Percentiles rank a stretch among this genome's conserved stretches.
Conservation (phyloP, 129 eudicot species). For the Rutidosis leptorrhynchoides region DNA sequence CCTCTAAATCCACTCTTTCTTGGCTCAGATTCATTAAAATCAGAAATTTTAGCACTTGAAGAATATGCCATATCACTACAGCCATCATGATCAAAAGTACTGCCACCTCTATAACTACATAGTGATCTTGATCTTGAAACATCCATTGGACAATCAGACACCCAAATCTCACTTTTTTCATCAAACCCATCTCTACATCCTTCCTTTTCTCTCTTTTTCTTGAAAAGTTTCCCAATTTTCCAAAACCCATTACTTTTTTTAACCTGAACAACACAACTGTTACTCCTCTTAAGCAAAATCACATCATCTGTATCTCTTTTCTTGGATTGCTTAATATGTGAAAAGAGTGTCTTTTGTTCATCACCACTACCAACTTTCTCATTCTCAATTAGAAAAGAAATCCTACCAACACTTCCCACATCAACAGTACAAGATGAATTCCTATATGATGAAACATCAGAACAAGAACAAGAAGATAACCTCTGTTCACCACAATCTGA, state of each 20-base stretch:
- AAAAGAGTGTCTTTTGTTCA: conserved; percentile 36
- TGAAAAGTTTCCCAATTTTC: conserved; percentile 67
- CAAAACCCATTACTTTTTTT: conserved; percentile 55
- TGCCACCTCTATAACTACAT: conserved; percentile 70
- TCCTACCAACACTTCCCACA: conserved; percentile 70
- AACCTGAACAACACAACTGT: conserved; percentile 41
- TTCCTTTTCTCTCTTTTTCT: conserved; percentile 55
- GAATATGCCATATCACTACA: conserved; percentile 51
- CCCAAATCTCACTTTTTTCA: conserved; percentile 52
- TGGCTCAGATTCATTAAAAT: conserved; percentile 65
- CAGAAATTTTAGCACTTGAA: conserved; percentile 83
- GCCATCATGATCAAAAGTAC: conserved; percentile 43
- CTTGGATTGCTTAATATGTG: conserved; percentile 34
- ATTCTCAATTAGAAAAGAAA: conserved; percentile 81
- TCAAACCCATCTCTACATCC: conserved; percentile 31
- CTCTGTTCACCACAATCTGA: conserved; percentile 91
- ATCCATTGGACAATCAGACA: conserved; percentile 48
- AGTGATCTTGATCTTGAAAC: conserved; percentile 89
- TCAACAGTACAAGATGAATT: conserved; percentile 69
- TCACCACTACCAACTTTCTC: conserved; percentile 44
- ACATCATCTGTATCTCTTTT: conserved; percentile 35
- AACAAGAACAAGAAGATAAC: conserved; percentile 85
- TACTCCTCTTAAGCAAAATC: conserved; percentile 34
- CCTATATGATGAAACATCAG: conserved; percentile 65
- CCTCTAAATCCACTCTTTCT: conserved; percentile 58